Conservation (phyloP, 768 basidiomycete genomes). For the Leccinellum albellum region DNA sequence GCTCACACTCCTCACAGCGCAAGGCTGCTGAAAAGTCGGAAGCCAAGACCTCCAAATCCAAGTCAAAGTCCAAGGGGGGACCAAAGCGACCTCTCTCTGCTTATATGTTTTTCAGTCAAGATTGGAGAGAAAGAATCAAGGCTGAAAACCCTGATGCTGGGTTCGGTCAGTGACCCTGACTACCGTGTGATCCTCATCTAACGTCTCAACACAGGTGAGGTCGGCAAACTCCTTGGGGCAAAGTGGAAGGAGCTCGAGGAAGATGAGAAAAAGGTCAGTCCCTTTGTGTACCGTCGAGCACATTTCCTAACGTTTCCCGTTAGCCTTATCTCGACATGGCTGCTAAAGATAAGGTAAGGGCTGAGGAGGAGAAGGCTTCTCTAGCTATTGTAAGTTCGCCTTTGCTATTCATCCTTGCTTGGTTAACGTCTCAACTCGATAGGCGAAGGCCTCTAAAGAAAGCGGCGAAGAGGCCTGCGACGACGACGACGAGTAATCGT, state of each 20-base stretch:
- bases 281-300: neutral
- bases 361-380: slow-evolving; percentile 71
- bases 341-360: slow-evolving; percentile 80
- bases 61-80: slow-evolving; percentile 61
- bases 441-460: slow-evolving; percentile 36
- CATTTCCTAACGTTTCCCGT: slow-evolving; percentile 7
- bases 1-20: slow-evolving; percentile 43
- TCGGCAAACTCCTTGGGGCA: slow-evolving; percentile 91
- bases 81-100: slow-evolving; percentile 93
- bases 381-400: slow-evolving; percentile 35
- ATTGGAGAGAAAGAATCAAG: slow-evolving; percentile 95
- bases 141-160: slow-evolving; percentile 90
- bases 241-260: slow-evolving; percentile 97
- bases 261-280: slow-evolving; percentile 83
- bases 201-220: slow-evolving; percentile 56
- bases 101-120: slow-evolving; percentile 99
- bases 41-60: slow-evolving; percentile 45
- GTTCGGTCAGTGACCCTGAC: slow-evolving; percentile 59
- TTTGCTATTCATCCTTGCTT: neutral
- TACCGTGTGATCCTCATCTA: slow-evolving; percentile 1
- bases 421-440: neutral
- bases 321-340: slow-evolving; percentile 90
- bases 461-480: slow-evolving; percentile 34
- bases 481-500: slow-evolving; percentile 43
- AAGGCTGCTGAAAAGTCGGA: slow-evolving; percentile 75